Conservation (phyloP, 2,329 filamentous ascomycete genomes). For the Fusarium buharicum region DNA sequence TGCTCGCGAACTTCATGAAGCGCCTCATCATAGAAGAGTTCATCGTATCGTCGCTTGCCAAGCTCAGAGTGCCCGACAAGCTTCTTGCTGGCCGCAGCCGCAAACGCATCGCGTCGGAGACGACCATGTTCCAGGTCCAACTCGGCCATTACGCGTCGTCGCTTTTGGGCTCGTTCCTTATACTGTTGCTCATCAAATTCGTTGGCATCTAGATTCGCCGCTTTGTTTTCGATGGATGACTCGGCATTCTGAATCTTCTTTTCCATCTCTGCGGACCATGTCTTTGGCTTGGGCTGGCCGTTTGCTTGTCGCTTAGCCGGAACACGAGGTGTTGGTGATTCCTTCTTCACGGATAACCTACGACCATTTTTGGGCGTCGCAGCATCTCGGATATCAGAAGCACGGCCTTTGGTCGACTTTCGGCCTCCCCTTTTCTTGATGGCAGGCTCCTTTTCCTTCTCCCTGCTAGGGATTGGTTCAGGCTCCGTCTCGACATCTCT, state of each 20-base stretch:
- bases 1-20: slow-evolving; percentile 88
- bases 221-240: slow-evolving; percentile 60
- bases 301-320: slow-evolving; percentile 70
- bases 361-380: slow-evolving; percentile 61
- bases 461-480: slow-evolving; percentile 43
- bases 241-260: slow-evolving; percentile 54
- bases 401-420: slow-evolving; percentile 60
- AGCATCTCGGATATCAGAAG: slow-evolving; percentile 62
- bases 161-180: slow-evolving; percentile 71
- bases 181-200: slow-evolving; percentile 60
- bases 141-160: slow-evolving; percentile 72
- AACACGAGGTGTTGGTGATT: slow-evolving; percentile 60
- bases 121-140: slow-evolving; percentile 73
- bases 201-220: slow-evolving; percentile 54
- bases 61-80: slow-evolving; percentile 75
- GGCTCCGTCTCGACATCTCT: slow-evolving; percentile 52
- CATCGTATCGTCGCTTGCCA: slow-evolving; percentile 80
- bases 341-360: slow-evolving; percentile 62
- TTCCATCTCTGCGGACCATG: slow-evolving; percentile 64
- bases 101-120: slow-evolving; percentile 69
- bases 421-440: slow-evolving; percentile 49
- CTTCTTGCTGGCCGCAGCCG: slow-evolving; percentile 66
- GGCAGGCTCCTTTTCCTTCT: slow-evolving; percentile 45
- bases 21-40: slow-evolving; percentile 81
- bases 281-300: slow-evolving; percentile 72